Evolutionary conservation across 1,284 basidiomycete genomes (phyloP), one percentile per base, ranked within the genome.

Genomic region (Irpex lacteus): DNA sequence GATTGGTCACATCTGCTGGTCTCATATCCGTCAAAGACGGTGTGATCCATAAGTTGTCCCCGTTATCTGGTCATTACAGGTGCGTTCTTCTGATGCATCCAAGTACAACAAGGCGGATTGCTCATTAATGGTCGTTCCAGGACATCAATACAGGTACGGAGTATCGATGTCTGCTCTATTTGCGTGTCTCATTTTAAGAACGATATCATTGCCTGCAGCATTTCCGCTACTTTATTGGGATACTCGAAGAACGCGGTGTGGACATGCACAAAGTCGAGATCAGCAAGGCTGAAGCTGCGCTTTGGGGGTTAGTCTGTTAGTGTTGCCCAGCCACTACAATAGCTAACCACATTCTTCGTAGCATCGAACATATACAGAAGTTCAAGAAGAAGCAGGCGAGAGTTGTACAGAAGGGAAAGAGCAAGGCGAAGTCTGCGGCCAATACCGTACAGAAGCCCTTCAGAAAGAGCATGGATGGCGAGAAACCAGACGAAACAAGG

Each of bases 61-160:
- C 90, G 0, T 75, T 90, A 1, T 88, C 86, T 5, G 89, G 89
- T 0, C 89, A 91, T 69, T 92, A 91, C 71, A 78, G 84, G 82
- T 81, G 59, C 44, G 75, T 7, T 54, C 19, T 1, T 34, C 11
- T 11, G 11, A 4, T 18, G 7, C 6, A 65, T 62, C n/a, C 68
- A 64, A 7, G 34, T 26, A 13, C 11, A 21, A 15, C 47, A 19
- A 18, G 13, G 8, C 38, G 63, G 18, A 34, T 15, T 11, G 4
- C 44, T 47, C 0, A 47, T 52, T 52, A 8, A 9, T 13, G n/a
- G 21, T 63, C 38, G n/a, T 4, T 32, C n/a, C 52, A 81, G 87
- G 60, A 85, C 85, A 38, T 81, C 81, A 1, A 80, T 82, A 63
- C 78, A 82, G 63, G 85, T 82, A 65, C 67, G 80, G 47, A 8